Base-by-base conservation (phyloP, 208 protist species). In the Vickermania spadyakhi region DNA sequence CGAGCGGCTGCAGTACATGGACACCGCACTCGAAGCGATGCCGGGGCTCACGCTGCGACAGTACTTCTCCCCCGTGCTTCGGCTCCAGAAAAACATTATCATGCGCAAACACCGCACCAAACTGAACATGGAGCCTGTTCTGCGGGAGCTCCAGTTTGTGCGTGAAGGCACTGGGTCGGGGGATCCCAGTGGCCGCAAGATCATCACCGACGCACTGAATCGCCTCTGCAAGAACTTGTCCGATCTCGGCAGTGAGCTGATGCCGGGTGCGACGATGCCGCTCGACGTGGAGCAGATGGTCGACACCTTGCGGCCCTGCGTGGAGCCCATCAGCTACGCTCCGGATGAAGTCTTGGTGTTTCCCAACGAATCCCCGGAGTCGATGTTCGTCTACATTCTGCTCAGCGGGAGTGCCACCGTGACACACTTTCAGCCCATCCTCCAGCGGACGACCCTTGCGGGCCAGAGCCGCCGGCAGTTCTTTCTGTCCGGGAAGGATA, bases 1-100 rank as follows among this genome's bases (percentile, higher is more conserved):
- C 14, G 86, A 93, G 28, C 78, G 86, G 0, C 54, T 86, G n/a
- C 74, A 73, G n/a, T 89, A 86, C 70, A 75, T 93, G 11, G 81
- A 79, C 64, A 93, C 86, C n/a, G 81, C 86, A 36, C 78, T 93
- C 11, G 68, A 73, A 54, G 80, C 83, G 25, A 21, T 89, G 29
- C 81, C 82, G 0, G 86, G 86, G 14, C 68, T 71, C 26, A 62
- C 79, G 2, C 70, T 93, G 50, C 79, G 79, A 3, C 62, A 77
- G 57, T 84, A 75, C 65, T 90, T 93, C 62, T 74, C 70, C 0
- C 86, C 86, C 5, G 63, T 93, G 1, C 64, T 93, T 66, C 73
- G 68, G 13, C 68, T 93, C 4, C 79, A 79, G 54, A 68, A 67
- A 50, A 66, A 69, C 31, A 52, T 88, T 4, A 51, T 82, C 28